Evolutionary conservation across 495 filamentous ascomycete species (phyloP), one percentile per base, ranked within the genome.

Genomic region (Penicillium nucicola): DNA sequence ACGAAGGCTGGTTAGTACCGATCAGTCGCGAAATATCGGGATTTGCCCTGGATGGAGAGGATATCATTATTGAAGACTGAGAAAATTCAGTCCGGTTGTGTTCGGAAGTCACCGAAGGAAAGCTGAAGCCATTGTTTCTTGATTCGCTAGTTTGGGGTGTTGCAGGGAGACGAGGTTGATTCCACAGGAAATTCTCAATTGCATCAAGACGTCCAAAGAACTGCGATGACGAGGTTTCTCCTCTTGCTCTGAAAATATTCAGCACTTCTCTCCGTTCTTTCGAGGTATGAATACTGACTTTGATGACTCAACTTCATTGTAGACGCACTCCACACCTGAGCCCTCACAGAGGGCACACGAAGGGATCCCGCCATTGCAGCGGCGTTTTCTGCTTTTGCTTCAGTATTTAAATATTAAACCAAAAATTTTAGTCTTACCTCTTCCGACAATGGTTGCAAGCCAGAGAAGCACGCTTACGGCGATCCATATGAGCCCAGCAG

Each of bases 141-240:
- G 22, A 19, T 47, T 38, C 44, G 2, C 32, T 34, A 12, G 44
- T 47, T 18, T 47, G 44, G 12, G 44, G 44, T 37, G 34, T 47
- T 20, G 34, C 19, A 11, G 44, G 44, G 14, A 47, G 33, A 14
- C 44, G 36, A 5, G 34, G 23, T 5, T 37, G 33, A 30, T 17
- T 47, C 33, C 44, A 47, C 28, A 47, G 5, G n/a, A 38, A 47
- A 3, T 35, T 38, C 33, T 47, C 44, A 38, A 47, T 35, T 23
- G 44, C 33, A 38, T 47, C 44, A 12, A 47, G 44, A 38, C 44
- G 44, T 17, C 44, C 33, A 13, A 47, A 47, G 44, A 47, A 47
- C 14, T 38, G 22, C 5, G 44, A 37, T 7, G 44, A 30, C 10
- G 33, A 47, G 37, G 33, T 47, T 8, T 47, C 44, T 19, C 20